These are phyloP conservation scores for Tetrahymena thermophila DNA, from an alignment of 73 alveolate genomes.

Conservation along the genomic window DNA sequence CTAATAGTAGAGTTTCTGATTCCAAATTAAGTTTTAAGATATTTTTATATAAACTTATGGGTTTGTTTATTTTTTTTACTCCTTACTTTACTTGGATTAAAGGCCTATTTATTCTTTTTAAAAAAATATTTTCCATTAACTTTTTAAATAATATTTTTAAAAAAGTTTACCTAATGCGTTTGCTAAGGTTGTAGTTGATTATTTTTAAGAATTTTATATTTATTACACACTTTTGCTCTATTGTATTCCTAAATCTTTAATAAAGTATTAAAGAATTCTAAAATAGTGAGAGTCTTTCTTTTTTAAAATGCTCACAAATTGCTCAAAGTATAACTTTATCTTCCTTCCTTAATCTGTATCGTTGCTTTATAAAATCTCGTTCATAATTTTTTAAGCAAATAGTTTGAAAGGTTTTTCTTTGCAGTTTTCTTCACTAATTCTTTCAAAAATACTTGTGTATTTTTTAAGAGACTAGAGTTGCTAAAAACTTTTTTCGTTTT, in stretches of 20 bases:
- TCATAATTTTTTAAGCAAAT: background rate
- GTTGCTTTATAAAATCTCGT: background rate
- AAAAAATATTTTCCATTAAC: background rate
- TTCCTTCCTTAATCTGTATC: background rate
- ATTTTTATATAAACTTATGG: background rate
- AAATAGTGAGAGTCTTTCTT: background rate
- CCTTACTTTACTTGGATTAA: background rate
- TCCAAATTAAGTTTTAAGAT: background rate
- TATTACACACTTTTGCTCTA: background rate
- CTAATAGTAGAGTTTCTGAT: background rate
- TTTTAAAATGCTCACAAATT: background rate
- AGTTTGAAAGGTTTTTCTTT: background rate
- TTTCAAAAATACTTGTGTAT: background rate
- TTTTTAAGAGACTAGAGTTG: background rate
- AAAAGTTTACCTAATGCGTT: background rate
- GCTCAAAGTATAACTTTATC: background rate
- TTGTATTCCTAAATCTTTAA: background rate
- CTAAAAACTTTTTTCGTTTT: background rate
- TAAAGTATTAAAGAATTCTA: background rate
- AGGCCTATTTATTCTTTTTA: background rate
- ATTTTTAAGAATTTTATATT: background rate
- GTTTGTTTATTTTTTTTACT: background rate
- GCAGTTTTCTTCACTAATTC: background rate
- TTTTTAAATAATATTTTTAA: background rate
- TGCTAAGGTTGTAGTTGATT: background rate